These are phyloP conservation scores for Xylaria sp. DNA, from an alignment of 2,329 filamentous ascomycete genomes.

Conservation along the genomic window DNA sequence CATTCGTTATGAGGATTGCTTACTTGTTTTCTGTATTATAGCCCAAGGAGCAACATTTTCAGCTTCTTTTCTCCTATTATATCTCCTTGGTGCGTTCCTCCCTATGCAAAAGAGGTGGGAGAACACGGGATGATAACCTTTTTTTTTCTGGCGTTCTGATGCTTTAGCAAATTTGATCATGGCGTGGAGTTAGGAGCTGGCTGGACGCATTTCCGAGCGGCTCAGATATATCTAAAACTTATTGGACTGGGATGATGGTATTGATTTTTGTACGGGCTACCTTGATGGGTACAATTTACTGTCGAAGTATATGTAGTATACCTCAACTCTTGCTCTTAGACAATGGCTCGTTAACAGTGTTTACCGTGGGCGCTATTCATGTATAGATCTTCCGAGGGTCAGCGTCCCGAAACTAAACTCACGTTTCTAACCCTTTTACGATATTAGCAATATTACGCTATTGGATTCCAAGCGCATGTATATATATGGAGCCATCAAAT, in stretches of 20 bases:
- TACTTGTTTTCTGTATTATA: slow-evolving; percentile 36
- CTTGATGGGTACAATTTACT: background rate
- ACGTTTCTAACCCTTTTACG: no score
- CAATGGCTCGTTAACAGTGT: background rate
- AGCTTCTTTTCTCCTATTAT: slow-evolving; percentile 13
- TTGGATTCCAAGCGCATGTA: no score
- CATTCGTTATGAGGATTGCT: slow-evolving; percentile 10
- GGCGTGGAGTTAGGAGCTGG: slow-evolving; percentile 44
- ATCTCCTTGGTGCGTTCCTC: slow-evolving; percentile 20
- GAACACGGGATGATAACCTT: slow-evolving; percentile 14
- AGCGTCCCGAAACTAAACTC: background rate
- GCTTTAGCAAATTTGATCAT: slow-evolving; percentile 39
- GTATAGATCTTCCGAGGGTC: background rate
- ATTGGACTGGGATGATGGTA: slow-evolving; percentile 8
- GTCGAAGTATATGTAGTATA: slow-evolving; percentile 12
- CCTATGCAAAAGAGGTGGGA: background rate
- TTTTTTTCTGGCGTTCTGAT: slow-evolving; percentile 35
- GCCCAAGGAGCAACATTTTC: slow-evolving; percentile 25
- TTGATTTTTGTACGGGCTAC: slow-evolving; percentile 13
- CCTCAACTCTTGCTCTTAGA: slow-evolving; percentile 2
- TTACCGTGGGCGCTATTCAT: background rate
- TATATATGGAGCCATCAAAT: no score
- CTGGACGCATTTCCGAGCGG: slow-evolving; percentile 33
- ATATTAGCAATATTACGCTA: no score
- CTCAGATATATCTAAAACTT: slow-evolving; percentile 16